Evolutionary conservation across 371 early-diverging fungal species (phyloP), one percentile per base, ranked within the genome.

Genomic region (Lichtheimia corymbifera): DNA sequence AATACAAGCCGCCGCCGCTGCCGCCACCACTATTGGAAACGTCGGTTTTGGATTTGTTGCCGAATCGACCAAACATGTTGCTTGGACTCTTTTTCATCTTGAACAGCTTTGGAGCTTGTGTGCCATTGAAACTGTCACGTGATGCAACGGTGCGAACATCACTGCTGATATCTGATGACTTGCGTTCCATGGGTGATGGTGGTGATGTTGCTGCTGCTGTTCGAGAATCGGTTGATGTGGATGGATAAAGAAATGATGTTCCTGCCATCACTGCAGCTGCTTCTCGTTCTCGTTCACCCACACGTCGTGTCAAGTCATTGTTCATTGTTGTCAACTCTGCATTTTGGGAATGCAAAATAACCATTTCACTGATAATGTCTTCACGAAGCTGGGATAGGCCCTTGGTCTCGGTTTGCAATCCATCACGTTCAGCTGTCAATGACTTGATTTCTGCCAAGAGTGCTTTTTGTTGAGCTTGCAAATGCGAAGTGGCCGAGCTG

Each of bases 241-340:
- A 40, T 30, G 65, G 62, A 20, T 58, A 27, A 20, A 67, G 43
- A 27, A 67, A 67, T 3, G 56, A 58, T 18, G 67, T 67, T 18
- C 67, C 64, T 0, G 68, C 68, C 68, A 68, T 63, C 20, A 68
- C 59, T 11, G 68, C 68, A 13, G 64, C 64, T 5, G 64, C 64
- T 35, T 68, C 68, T 14, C 64, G 67, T 55, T 75, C 77, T 20
- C 71, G 61, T 43, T 73, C 73, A 4, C 71, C 68, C 13, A 70
- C 72, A 22, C 76, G 74, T 53, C 75, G 67, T 43, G 82, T 80
- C 58, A 85, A 63, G 25, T 83, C 85, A 60, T 83, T 82, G 64
- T 83, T 86, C 64, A 83, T 78, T 3, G 62, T 72, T 6, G 78
- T 73, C 4, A 85, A 66, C 54, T 85, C 83, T 0, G 82, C 82